Evolutionary conservation across 768 basidiomycete genomes (phyloP).

Genomic region (Mycena polygramma): DNA sequence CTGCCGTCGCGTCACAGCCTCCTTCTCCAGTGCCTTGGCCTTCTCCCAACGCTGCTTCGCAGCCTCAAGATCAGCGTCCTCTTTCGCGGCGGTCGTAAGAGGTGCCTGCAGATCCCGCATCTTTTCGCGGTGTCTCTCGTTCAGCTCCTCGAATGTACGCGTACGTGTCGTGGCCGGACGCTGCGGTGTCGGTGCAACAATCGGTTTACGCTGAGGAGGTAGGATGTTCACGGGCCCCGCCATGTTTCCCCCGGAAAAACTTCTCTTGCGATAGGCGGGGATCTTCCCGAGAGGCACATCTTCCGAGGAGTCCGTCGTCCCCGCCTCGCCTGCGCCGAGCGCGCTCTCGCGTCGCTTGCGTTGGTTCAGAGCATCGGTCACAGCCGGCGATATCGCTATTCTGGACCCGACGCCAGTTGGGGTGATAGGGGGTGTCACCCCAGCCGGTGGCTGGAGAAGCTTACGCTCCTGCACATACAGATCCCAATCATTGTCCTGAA

Average conservation of each 20-base stretch:
- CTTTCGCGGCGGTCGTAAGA: conserved; percentile 83
- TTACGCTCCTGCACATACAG: conserved; percentile 87
- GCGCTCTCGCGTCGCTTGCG: conserved; percentile 82
- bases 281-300: conserved; percentile 61
- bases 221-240: conserved; percentile 57
- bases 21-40: conserved; percentile 78
- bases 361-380: conserved; percentile 78
- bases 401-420: conserved; percentile 57
- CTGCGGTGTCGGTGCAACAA: conserved; percentile 63
- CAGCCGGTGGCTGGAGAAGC: conserved; percentile 85
- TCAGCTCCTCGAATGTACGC: conserved; percentile 89
- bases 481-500: conserved; percentile 88
- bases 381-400: conserved; percentile 75
- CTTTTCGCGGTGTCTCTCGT: conserved; percentile 88
- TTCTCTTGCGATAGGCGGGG: conserved; percentile 41
- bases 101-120: conserved; percentile 87
- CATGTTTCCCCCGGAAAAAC: conserved; percentile 46
- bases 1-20: conserved; percentile 79
- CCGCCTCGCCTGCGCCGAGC: conserved; percentile 59
- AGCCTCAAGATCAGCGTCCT: conserved; percentile 80
- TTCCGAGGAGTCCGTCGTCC: conserved; percentile 60
- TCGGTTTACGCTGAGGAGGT: conserved; percentile 57
- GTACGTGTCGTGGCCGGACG: conserved; percentile 64
- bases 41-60: conserved; percentile 89
- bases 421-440: conserved; percentile 85